phyloP scores from a whole-genome alignment of 352 stramenopile species.

The Aphanomyces invadans region DNA sequence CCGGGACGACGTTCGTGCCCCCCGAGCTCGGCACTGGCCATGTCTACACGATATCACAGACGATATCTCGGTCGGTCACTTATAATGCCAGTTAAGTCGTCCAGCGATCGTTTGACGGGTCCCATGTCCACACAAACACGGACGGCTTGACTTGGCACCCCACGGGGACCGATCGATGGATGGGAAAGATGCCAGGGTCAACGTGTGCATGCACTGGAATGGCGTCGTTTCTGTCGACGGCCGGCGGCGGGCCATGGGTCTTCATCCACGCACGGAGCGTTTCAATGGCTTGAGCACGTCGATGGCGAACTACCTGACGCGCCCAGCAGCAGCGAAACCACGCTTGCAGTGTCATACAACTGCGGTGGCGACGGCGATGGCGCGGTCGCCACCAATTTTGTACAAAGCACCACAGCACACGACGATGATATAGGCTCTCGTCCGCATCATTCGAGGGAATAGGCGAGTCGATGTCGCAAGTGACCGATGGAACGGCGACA shows the following conservation, averaged over 20 bases:
- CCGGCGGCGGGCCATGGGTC: not conserved
- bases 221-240: not conserved
- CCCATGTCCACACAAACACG: not conserved
- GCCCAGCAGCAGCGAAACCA: not conserved
- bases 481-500: too few species aligned
- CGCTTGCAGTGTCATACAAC: not conserved
- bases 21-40: conserved; percentile 12
- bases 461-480: too few species aligned
- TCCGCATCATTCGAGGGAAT: too few species aligned
- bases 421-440: not conserved
- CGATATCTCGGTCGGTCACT: conserved; percentile 17
- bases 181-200: not conserved
- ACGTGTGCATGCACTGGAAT: not conserved
- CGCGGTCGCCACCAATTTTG: not conserved
- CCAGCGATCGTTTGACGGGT: not conserved
- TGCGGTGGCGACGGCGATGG: not conserved
- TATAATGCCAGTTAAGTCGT: conserved; percentile 12
- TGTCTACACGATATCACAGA: conserved; percentile 21
- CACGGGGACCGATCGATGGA: not conserved
- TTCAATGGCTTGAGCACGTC: not conserved
- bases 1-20: not conserved
- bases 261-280: not conserved
- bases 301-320: not conserved
- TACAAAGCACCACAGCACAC: not conserved
- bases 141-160: not conserved